Percentiles rank a stretch among this genome's conserved stretches.
Conservation (phyloP, 2,329 filamentous ascomycete genomes). For the Nemania sp. region DNA sequence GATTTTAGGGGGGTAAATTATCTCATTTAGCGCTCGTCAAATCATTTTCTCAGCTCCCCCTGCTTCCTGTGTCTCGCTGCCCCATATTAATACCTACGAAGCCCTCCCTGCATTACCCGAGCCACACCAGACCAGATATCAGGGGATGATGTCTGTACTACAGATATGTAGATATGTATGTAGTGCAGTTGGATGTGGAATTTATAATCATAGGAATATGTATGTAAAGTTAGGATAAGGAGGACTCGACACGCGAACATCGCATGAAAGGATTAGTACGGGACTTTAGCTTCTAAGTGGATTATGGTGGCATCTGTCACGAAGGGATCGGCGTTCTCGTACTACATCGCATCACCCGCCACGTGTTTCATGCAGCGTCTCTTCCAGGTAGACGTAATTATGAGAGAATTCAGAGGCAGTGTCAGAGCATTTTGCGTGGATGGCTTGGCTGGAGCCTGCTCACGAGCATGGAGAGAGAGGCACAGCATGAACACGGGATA, state of each 20-base stretch:
- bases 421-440: constrained; percentile 13
- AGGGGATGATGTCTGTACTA: background rate
- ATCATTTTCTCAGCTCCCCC: background rate
- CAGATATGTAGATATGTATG: background rate
- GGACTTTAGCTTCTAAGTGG: constrained; percentile 17
- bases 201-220: background rate
- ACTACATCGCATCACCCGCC: background rate
- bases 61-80: background rate
- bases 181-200: constrained; percentile 2
- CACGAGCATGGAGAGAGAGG: constrained; percentile 2
- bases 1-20: constrained; percentile 17
- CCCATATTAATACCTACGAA: background rate
- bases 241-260: constrained; percentile 8
- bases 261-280: constrained; percentile 12
- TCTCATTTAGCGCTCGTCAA: constrained; percentile 15
- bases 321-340: constrained; percentile 1
- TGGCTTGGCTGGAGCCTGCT: constrained; percentile 10
- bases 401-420: constrained; percentile 4
- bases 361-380: constrained; percentile 11
- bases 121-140: background rate
- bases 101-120: too few relatives aligned
- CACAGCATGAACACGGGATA: constrained; percentile 2
- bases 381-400: background rate
- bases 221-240: background rate
- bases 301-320: constrained; percentile 11